Conservation (phyloP, 2,329 filamentous ascomycete species). For the Scedosporium dehoogii region DNA sequence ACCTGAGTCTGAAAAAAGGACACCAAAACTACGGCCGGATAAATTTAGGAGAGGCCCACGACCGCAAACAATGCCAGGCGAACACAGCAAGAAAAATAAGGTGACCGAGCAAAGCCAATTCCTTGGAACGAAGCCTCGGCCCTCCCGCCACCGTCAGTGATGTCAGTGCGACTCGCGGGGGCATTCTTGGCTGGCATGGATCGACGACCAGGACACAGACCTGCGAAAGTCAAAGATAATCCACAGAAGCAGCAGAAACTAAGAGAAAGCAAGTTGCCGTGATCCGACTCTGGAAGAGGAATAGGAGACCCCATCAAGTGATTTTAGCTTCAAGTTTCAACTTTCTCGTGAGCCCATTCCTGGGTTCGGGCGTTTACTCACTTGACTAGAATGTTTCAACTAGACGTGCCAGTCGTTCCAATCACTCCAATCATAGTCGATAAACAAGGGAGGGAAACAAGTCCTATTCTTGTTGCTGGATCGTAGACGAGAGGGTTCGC, state of each 20-base stretch:
- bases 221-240: not conserved
- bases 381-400: not conserved
- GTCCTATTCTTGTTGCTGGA: not conserved
- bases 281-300: not conserved
- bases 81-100: too few species aligned
- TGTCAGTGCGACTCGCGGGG: not conserved
- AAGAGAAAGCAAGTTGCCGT: not conserved
- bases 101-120: too few species aligned
- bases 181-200: not conserved
- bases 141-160: not conserved
- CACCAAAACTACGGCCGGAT: not conserved
- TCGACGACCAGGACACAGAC: not conserved
- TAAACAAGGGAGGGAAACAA: not conserved
- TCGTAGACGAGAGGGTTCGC: not conserved
- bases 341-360: not conserved
- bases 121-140: not conserved
- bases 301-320: not conserved
- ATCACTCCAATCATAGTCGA: not conserved
- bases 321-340: not conserved
- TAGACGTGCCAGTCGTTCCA: not conserved
- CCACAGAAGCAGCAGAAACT: not conserved
- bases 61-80: too few species aligned
- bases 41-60: not conserved
- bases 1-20: not conserved
- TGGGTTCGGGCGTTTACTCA: not conserved